phyloP scores from a whole-genome alignment of 2,329 filamentous ascomycete species.

The Calonectria hongkongensis region DNA sequence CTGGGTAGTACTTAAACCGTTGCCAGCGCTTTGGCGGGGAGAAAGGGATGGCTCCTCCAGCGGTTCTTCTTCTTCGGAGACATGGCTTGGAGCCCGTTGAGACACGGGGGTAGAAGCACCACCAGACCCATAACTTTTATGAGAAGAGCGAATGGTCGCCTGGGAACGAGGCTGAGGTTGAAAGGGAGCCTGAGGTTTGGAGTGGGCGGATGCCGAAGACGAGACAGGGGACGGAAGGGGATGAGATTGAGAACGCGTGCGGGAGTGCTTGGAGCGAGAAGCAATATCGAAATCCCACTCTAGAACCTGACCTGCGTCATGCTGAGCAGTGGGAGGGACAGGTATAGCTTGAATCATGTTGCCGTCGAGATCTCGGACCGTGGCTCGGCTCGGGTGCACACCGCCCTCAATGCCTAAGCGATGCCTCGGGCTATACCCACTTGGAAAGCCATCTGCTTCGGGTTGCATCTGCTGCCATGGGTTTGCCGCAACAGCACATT shows the following conservation, averaged over 20 bases:
- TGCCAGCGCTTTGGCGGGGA: slow-evolving; percentile 60
- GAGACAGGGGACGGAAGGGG: slow-evolving; percentile 49
- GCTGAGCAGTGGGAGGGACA: slow-evolving; percentile 54
- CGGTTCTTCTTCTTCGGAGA: slow-evolving; percentile 44
- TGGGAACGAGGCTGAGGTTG: slow-evolving; percentile 44
- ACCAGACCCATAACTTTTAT: slow-evolving; percentile 49
- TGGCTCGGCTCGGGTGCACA: slow-evolving; percentile 63
- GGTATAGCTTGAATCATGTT: slow-evolving; percentile 89
- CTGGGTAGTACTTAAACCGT: slow-evolving; percentile 74
- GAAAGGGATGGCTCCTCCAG: slow-evolving; percentile 47
- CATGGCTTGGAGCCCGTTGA: slow-evolving; percentile 47
- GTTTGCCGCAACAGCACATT: slow-evolving; percentile 78
- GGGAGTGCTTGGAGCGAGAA: slow-evolving; percentile 42
- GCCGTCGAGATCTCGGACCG: slow-evolving; percentile 86
- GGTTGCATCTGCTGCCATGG: slow-evolving; percentile 66
- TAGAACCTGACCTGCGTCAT: slow-evolving; percentile 66
- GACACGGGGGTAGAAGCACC: slow-evolving; percentile 51
- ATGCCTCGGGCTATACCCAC: slow-evolving; percentile 47
- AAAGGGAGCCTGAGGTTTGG: slow-evolving; percentile 48
- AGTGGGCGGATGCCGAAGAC: slow-evolving; percentile 48
- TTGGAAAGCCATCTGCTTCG: slow-evolving; percentile 46
- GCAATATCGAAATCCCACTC: slow-evolving; percentile 70
- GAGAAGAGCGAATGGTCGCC: slow-evolving; percentile 35
- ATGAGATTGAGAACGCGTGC: slow-evolving; percentile 50
- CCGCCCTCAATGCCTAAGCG: slow-evolving; percentile 59